Base-by-base conservation (phyloP, 1,139 yeast genomes). In the Hansenula sp. region DNA sequence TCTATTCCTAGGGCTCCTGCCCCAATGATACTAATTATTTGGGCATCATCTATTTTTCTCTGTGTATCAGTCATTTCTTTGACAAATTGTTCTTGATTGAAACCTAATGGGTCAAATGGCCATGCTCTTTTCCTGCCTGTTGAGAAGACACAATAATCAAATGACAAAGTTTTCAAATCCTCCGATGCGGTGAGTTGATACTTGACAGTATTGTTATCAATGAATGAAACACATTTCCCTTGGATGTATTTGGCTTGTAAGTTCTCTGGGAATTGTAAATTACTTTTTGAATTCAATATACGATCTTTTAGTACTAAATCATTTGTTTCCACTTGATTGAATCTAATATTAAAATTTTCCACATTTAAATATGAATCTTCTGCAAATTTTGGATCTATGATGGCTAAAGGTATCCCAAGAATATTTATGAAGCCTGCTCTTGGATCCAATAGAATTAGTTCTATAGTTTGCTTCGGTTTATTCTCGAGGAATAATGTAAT, bases 61-160 rank as follows among this genome's bases (percentile, higher is more conserved):
- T 67, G 40, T 16, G 59, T 48, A 16, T 45, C 38, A 7, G 41
- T 31, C 61, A 65, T 62, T 44, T 66, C 70, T 16, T 48, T 42
- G 7, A 52, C 41, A 40, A 55, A 62, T 11, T 50, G 52, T 17
- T 53, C 48, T 27, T 53, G 54, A 4, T 60, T 57, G 11, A 42
- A 39, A 3, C 60, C 71, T 17, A 59, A 53, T 5, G 83, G 83
- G 18, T 78, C 76, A 31, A 76, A 70, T 12, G 83, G 84, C 79
- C 79, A 77, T 36, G 62, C 59, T 47, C 82, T 60, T 47, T 74
- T 67, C 55, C 81, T 60, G 1, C 84, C 84, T 3, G 76, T 60
- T 3, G 81, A 79, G 48, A 71, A 55, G 5, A 77, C 62, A 19
- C 72, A 72, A 49, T 72, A 76, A 50, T 76, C 79, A 54, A 76